Percentiles rank a stretch among this genome's conserved stretches.
Conservation (phyloP, 1,139 yeast species). For the Hansenula lynferdii region DNA sequence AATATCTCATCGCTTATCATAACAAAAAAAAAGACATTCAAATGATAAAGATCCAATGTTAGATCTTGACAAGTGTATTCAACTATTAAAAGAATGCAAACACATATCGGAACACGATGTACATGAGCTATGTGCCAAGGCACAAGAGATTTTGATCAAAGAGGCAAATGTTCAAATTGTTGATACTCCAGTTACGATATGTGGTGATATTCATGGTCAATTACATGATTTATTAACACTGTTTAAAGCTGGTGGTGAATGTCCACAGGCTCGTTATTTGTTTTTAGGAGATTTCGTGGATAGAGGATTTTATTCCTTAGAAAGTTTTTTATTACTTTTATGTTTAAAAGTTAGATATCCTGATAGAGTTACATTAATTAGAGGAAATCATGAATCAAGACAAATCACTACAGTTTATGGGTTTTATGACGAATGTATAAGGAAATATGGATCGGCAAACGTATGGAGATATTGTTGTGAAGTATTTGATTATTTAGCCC, state of each 20-base stretch:
- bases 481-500: slow-evolving; percentile 88
- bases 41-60: slow-evolving; percentile 11
- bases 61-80: slow-evolving; percentile 37
- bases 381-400: slow-evolving; percentile 97
- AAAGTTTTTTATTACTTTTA: slow-evolving; percentile 70
- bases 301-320: slow-evolving; percentile 94
- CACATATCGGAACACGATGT: slow-evolving; percentile 83
- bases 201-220: slow-evolving; percentile 99
- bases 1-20: background rate
- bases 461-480: slow-evolving; percentile 83
- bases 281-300: slow-evolving; percentile 78
- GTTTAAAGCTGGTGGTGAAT: slow-evolving; percentile 86
- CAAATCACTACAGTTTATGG: slow-evolving; percentile 98
- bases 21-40: background rate
- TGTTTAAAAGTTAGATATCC: slow-evolving; percentile 92
- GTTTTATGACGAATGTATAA: slow-evolving; percentile 92
- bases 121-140: slow-evolving; percentile 75
- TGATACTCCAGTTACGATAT: slow-evolving; percentile 94
- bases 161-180: slow-evolving; percentile 96
- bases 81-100: slow-evolving; percentile 66
- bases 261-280: slow-evolving; percentile 47
- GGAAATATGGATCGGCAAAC: slow-evolving; percentile 93
- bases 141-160: slow-evolving; percentile 85
- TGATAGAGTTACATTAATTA: slow-evolving; percentile 82
- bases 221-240: slow-evolving; percentile 88